phyloP scores from a whole-genome alignment of 306 rosid species.

The Lotus japonicus region DNA sequence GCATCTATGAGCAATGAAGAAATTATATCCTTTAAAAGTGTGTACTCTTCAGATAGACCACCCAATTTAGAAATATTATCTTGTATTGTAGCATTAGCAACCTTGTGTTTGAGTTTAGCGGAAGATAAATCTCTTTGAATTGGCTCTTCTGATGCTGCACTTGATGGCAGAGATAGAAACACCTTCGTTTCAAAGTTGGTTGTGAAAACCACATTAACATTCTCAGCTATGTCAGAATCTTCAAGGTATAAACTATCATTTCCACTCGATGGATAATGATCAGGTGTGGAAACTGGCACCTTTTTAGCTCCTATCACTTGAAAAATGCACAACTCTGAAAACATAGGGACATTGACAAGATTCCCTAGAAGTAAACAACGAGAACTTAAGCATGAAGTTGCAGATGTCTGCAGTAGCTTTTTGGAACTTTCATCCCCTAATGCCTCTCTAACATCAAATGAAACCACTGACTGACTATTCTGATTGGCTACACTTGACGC shows the following conservation, averaged over 20 bases:
- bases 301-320: conserved; percentile 50
- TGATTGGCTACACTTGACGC: conserved; percentile 24
- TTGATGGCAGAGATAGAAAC: conserved; percentile 45
- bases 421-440: conserved; percentile 49
- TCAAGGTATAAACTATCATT: conserved; percentile 16
- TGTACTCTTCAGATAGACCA: conserved; percentile 76
- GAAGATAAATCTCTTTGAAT: conserved; percentile 30
- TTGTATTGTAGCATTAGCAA: conserved; percentile 22
- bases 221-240: conserved; percentile 28
- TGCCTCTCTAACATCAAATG: conserved; percentile 47
- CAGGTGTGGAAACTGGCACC: conserved; percentile 18
- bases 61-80: conserved; percentile 47
- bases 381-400: conserved; percentile 48
- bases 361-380: conserved; percentile 65
- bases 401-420: conserved; percentile 44
- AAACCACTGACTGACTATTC: conserved; percentile 27
- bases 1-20: conserved; percentile 42
- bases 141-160: conserved; percentile 28
- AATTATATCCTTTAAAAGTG: conserved; percentile 58
- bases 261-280: conserved; percentile 24
- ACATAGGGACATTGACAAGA: conserved; percentile 50
- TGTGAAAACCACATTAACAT: conserved; percentile 39
- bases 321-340: conserved; percentile 52
- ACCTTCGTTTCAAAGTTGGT: conserved; percentile 53
- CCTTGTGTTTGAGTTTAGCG: conserved; percentile 27